Evolutionary conservation across 2,329 filamentous ascomycete genomes (phyloP).

Genomic region (Fusarium veterinarium): DNA sequence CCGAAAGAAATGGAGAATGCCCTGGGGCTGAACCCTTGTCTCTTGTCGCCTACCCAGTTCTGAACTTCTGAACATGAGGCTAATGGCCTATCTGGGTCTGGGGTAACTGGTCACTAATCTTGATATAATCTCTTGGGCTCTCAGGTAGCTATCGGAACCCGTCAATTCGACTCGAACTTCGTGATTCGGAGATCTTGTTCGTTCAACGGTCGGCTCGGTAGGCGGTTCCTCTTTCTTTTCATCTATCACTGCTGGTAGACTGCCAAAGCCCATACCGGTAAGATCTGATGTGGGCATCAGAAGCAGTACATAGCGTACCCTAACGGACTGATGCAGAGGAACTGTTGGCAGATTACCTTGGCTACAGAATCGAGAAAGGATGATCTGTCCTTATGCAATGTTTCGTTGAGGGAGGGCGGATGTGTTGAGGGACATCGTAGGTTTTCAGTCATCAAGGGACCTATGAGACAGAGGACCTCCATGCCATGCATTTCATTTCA

Average conservation of each 20-base stretch:
- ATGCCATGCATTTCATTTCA: not conserved
- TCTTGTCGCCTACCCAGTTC: conserved; percentile 1
- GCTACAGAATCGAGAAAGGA: not conserved
- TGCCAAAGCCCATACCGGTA: not conserved
- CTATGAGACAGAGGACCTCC: not conserved
- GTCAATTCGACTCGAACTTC: conserved; percentile 16
- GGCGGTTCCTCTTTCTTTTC: not conserved
- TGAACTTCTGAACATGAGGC: conserved; percentile 4
- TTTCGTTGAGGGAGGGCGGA: conserved; percentile 28
- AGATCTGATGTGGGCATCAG: conserved; percentile 16
- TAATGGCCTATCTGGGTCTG: conserved; percentile 13
- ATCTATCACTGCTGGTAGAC: not conserved
- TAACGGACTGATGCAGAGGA: not conserved
- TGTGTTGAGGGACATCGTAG: conserved; percentile 17
- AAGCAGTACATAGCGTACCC: not conserved
- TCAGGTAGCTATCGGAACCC: not conserved
- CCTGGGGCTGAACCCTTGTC: conserved; percentile 25
- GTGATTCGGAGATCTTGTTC: conserved; percentile 4
- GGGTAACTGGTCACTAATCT: not conserved
- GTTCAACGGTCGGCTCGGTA: not conserved
- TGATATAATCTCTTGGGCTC: conserved; percentile 13
- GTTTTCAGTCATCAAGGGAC: not conserved
- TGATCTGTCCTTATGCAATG: not conserved
- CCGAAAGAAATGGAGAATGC: conserved; percentile 16
- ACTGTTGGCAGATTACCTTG: not conserved